Conservation (phyloP, 257 asterid species). For the Nemophila menziesii region DNA sequence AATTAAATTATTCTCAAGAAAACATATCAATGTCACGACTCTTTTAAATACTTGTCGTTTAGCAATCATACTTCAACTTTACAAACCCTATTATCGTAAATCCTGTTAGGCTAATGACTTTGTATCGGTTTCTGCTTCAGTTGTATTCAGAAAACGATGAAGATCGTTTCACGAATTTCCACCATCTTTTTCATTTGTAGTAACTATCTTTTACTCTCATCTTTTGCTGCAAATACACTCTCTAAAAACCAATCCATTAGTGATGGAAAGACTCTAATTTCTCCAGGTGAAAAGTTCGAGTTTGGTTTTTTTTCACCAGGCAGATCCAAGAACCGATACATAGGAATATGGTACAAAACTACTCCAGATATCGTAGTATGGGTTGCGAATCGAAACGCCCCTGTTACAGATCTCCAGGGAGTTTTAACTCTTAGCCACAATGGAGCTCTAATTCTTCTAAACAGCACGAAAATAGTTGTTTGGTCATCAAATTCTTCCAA, state of each 20-base stretch:
- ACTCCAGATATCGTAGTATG: conserved; percentile 3
- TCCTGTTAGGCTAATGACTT: background rate
- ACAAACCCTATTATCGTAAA: background rate
- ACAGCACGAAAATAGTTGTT: conserved; percentile 5
- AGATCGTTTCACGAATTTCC: background rate
- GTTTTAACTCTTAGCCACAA: conserved; percentile 7
- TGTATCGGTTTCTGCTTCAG: background rate
- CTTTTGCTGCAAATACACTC: background rate
- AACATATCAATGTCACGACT: background rate
- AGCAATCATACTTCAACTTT: background rate
- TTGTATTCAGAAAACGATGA: background rate
- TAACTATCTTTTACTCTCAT: background rate
- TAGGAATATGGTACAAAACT: conserved; percentile 13
- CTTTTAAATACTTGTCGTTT: background rate
- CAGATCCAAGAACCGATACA: conserved; percentile 10
- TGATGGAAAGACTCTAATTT: conserved; percentile 6
- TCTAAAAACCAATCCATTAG: background rate
- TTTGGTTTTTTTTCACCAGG: conserved; percentile 23
- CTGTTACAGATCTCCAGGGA: conserved; percentile 10
- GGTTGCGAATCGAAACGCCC: conserved; percentile 17
- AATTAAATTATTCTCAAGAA: no score
- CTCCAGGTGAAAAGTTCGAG: conserved; percentile 14
- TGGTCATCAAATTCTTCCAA: conserved; percentile 18
- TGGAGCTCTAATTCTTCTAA: conserved; percentile 11
- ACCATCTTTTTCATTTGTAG: background rate